Conservation (phyloP, 2,329 filamentous ascomycete genomes). For the Botrytis byssoidea region DNA sequence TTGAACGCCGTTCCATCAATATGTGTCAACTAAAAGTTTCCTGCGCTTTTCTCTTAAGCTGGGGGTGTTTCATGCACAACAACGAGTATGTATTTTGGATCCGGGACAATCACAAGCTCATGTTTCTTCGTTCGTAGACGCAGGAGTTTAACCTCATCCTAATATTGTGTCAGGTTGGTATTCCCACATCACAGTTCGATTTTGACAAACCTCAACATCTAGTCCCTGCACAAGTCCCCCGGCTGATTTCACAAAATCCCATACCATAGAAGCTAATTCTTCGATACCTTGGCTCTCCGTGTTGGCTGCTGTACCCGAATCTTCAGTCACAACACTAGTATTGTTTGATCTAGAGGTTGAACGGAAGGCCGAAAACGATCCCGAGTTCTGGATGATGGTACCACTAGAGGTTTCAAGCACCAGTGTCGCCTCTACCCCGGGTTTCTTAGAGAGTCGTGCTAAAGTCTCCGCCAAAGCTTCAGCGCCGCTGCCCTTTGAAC, state of each 20-base stretch:
- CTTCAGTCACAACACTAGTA: conserved; percentile 1
- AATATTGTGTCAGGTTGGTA: conserved; percentile 21
- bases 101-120: conserved; percentile 80
- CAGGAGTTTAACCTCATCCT: conserved; percentile 76
- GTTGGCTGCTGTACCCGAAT: neutral
- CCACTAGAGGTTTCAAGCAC: conserved; percentile 71
- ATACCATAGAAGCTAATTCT: conserved; percentile 73
- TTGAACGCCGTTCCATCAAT: conserved; percentile 19
- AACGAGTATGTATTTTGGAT: conserved; percentile 74
- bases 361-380: conserved; percentile 51
- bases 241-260: conserved; percentile 69
- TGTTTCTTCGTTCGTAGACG: conserved; percentile 80
- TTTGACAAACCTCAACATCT: conserved; percentile 60
- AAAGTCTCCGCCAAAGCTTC: conserved; percentile 31
- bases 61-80: conserved; percentile 80
- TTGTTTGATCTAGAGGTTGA: conserved; percentile 28
- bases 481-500: conserved; percentile 12
- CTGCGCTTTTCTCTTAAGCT: conserved; percentile 44
- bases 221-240: conserved; percentile 69
- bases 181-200: neutral
- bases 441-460: conserved; percentile 63
- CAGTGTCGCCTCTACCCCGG: conserved; percentile 75
- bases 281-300: conserved; percentile 46
- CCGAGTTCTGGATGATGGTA: conserved; percentile 72
- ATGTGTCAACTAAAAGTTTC: neutral